A percentile compares a stretch with the other conserved stretches of the same genome.
Conservation (phyloP, 192 early-diverging fungal species). For the Oehlia diaphana region DNA sequence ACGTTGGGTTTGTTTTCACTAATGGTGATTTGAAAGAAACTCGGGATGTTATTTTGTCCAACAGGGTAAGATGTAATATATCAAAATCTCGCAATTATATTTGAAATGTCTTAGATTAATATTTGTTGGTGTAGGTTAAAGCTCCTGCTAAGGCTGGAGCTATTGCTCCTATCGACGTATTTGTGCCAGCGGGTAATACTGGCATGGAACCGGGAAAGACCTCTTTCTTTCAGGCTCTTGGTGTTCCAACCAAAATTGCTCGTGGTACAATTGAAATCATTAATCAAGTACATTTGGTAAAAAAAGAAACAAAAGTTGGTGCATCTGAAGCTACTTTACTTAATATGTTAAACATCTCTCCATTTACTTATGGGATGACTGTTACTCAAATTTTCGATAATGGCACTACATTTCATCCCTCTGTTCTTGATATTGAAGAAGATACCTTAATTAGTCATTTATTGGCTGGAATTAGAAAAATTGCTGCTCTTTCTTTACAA, state of each 20-base stretch:
- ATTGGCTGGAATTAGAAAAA: constrained; percentile 65
- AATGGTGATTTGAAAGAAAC: constrained; percentile 94
- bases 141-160: constrained; percentile 97
- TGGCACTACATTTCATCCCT: constrained; percentile 84
- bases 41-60: constrained; percentile 85
- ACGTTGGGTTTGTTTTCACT: constrained; percentile 99
- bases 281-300: constrained; percentile 91
- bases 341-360: constrained; percentile 99
- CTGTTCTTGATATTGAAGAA: constrained; percentile 90
- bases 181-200: constrained; percentile 96
- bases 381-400: constrained; percentile 92
- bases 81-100: not conserved
- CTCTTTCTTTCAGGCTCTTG: constrained; percentile 99
- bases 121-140: constrained; percentile 31
- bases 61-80: constrained; percentile 73
- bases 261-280: constrained; percentile 99
- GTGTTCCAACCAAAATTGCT: constrained; percentile 99
- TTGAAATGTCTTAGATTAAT: not conserved
- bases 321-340: constrained; percentile 97
- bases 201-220: constrained; percentile 99
- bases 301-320: constrained; percentile 91
- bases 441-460: constrained; percentile 65
- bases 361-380: constrained; percentile 99
- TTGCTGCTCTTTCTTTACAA: constrained; percentile 83
- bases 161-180: constrained; percentile 90